Evolutionary conservation across 805 yeast species (phyloP), one percentile per base, ranked within the genome.

Genomic region (Kodamaea leandrae): DNA sequence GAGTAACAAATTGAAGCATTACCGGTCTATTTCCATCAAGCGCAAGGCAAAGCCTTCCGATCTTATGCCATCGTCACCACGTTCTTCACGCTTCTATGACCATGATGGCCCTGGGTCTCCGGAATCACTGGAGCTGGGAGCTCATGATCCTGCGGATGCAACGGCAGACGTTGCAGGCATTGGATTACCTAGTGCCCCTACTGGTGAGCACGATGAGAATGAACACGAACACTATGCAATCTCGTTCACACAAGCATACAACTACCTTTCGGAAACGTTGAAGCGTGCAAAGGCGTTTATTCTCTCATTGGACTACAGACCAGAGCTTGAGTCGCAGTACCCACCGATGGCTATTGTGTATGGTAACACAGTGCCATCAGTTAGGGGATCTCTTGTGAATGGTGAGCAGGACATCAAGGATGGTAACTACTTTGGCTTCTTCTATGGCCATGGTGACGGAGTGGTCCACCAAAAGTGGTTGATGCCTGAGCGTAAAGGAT

Each of bases 391-490:
- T 2, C 65, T 80, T 39, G 93, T 89, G 1, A 58, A 68, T 23
- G 77, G 82, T 4, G 57, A 57, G 8, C 75, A 82, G 32, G 93
- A 80, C 26, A 80, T 90, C 44, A 72, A 65, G 43, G 71, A 74
- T 28, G 96, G 96, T 3, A 75, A 78, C 48, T 89, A 85, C 63
- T 79, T 75, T 47, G 82, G 86, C 51, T 83, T 87, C 52, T 78
- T 75, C 51, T 89, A 86, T 53, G 96, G 95, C 0, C 86, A 87
- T 4, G 97, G 97, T 12, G 97, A 90, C 59, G 97, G 97, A 32
- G 96, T 90, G 14, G 87, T 87, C 1, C 86, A 86, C 60, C 86
- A 83, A 49, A 77, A 77, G 47, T 83, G 89, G 84, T 62, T 86
- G 36, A 77, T 89, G 77, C 97, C 96, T 0, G 86, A 83, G 49